Base-by-base conservation (phyloP, 2,329 filamentous ascomycete genomes). In the Aspergillus terreus region DNA sequence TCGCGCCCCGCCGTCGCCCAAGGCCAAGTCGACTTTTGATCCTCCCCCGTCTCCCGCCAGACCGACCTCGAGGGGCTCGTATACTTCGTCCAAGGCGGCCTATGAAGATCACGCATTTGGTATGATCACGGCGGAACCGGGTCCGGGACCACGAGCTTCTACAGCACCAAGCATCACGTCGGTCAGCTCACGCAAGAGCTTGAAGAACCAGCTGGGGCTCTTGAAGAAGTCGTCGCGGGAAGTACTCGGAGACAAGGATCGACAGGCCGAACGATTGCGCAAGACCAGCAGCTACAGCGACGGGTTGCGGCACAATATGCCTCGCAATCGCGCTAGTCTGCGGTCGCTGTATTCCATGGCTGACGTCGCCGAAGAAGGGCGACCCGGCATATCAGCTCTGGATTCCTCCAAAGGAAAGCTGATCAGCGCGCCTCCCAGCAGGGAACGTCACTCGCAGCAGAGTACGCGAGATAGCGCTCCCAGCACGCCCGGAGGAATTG, bases 1-100 rank as follows among this genome's bases (percentile, higher is more conserved):
- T 30, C 92, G 92, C 68, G 87, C 86, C 6, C 88, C 88, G 0
- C 90, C 87, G 46, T 88, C 88, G 49, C 83, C 85, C 62, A 91
- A 88, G 23, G 74, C 88, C 47, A 90, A 86, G n/a, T 82, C 85
- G 0, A 52, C 53, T 25, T 45, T 55, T 40, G 58, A 57, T 27
- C 48, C 52, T 32, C 42, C 58, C 71, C 36, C 62, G 10, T 64
- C 61, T 10, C 56, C 63, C 6, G 50, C 60, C 25, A 63, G 71
- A 40, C 66, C 70, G 4, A 58, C 61, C 3, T 74, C 71, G 17
- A 66, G 61, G 49, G 67, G 68, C n/a, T 74, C 71, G 0, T 66
- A 66, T 51, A 62, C 64, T 17, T 73, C 71, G 19, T 62, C 63
- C 25, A 63, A 62, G 46, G 62, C 61, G 6, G 58, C 59, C 17